Evolutionary conservation across 2,329 filamentous ascomycete genomes (phyloP).

Genomic region (Lachnellula suecica): DNA sequence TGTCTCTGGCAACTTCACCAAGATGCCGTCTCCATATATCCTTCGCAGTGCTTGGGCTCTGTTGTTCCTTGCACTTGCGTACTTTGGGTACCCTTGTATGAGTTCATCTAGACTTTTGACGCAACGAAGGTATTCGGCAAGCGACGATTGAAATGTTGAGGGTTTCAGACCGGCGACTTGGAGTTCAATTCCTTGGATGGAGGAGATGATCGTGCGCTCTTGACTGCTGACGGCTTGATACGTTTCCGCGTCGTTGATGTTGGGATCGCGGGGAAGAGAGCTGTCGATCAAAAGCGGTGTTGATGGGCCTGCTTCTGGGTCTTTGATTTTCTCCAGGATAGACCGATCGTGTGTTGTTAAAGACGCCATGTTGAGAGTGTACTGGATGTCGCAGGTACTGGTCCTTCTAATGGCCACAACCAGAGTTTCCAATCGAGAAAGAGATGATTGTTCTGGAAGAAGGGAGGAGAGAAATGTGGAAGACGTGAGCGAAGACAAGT

Average conservation of each 20-base stretch:
- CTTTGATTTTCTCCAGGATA: slow-evolving; percentile 65
- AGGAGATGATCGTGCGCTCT: slow-evolving; percentile 53
- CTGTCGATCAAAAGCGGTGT: slow-evolving; percentile 52
- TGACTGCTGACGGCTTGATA: slow-evolving; percentile 51
- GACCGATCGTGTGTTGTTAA: slow-evolving; percentile 60
- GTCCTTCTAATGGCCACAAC: no score
- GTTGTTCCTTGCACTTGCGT: slow-evolving; percentile 75
- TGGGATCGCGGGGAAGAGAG: slow-evolving; percentile 53
- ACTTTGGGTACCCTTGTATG: slow-evolving; percentile 57
- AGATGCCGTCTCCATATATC: slow-evolving; percentile 59
- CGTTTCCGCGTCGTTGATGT: slow-evolving; percentile 48
- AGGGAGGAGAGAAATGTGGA: no score
- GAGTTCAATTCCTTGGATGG: slow-evolving; percentile 55
- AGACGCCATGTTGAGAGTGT: slow-evolving; percentile 44
- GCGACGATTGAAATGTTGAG: slow-evolving; percentile 26
- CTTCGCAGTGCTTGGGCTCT: slow-evolving; percentile 66
- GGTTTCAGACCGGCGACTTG: slow-evolving; percentile 43
- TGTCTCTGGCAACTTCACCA: slow-evolving; percentile 37
- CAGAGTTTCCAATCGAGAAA: no score
- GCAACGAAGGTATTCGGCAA: slow-evolving; percentile 46
- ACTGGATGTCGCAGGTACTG: no score
- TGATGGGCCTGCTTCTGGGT: slow-evolving; percentile 61
- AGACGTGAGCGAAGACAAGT: no score
- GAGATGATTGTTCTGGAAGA: no score
- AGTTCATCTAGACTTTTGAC: slow-evolving; percentile 52